Base-by-base conservation (phyloP, 768 basidiomycete genomes). In the Pleurotus djamor region DNA sequence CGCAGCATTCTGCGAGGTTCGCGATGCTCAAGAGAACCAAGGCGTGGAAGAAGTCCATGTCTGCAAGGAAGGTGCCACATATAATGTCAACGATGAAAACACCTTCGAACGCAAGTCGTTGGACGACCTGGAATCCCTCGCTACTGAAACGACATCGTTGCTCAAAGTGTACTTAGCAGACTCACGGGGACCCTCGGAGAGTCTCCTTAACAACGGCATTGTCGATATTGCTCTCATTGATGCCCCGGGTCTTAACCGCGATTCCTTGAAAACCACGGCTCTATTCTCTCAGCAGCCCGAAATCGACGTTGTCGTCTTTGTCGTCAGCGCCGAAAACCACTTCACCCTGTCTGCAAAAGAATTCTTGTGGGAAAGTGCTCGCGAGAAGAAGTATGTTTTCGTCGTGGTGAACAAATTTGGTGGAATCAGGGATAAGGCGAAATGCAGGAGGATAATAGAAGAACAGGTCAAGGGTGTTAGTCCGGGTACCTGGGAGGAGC, bases 361-460 rank as follows among this genome's bases (percentile, higher is more conserved):
- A 71, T 98, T 99, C 81, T 82, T 99, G 49, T 83, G 78, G 78
- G 93, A 86, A 66, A 95, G 96, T 2, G 92, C 91, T 76, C 90
- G 93, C 66, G 97, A 99, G 77, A 98, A 98, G 79, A 94, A 96
- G 0, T 96, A 96, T 70, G 78, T 99, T 51, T 99, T 99, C 79
- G 91, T 98, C 69, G 97, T 98, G 57, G 96, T 98, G 71, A 99
- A 99, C 83, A 94, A 96, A 72, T 99, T 88, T 71, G 94, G 94
- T 67, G 90, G 93, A 70, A 96, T 98, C 75, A 85, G 87, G 71
- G 92, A 98, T 79, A 97, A 98, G 78, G 92, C 90, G 51, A 89
- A 93, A 72, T 98, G 97, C 74, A 84, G 86, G 67, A 83, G 92
- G 44, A 73, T 88, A 35, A 90, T 99, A 48, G 83, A 97, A 32